phyloP scores from a whole-genome alignment of 2,329 filamentous ascomycete genomes.

The Lasiodiplodia gonubiensis region DNA sequence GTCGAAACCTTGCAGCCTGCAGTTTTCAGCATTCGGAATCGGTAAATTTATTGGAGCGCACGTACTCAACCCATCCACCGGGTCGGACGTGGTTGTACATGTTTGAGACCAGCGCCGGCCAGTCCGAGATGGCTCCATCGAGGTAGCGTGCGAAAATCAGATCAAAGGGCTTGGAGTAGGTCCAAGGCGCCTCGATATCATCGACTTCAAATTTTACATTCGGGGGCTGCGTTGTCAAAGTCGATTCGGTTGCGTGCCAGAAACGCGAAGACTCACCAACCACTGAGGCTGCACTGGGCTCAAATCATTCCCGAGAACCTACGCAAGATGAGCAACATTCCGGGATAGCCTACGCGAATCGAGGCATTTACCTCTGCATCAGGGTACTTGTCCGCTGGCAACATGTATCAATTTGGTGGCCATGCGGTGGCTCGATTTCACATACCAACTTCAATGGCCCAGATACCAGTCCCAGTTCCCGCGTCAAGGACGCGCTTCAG shows the following conservation, averaged over 20 bases:
- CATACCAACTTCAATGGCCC: conserved; percentile 36
- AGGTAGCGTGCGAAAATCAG: conserved; percentile 61
- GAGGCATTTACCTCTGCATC: background rate
- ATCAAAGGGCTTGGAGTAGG: conserved; percentile 59
- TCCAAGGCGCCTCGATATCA: conserved; percentile 65
- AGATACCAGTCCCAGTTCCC: conserved; percentile 41
- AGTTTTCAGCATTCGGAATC: background rate
- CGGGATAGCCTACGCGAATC: background rate
- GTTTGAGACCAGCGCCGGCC: conserved; percentile 54
- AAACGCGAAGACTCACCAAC: background rate
- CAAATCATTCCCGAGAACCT: conserved; percentile 47
- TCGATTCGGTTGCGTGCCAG: too few species aligned
- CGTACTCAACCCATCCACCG: conserved; percentile 55
- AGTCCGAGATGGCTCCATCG: conserved; percentile 60
- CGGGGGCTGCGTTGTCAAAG: conserved; percentile 46
- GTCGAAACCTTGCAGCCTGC: conserved; percentile 51
- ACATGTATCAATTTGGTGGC: background rate
- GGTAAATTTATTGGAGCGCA: background rate
- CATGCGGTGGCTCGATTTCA: background rate
- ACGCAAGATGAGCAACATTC: background rate
- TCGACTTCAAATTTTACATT: conserved; percentile 68
- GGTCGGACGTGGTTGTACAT: conserved; percentile 44
- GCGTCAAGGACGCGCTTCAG: conserved; percentile 34
- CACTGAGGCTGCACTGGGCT: conserved; percentile 55
- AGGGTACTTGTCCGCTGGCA: conserved; percentile 13